Evolutionary conservation across 2,329 filamentous ascomycete species (phyloP).

Genomic region (Trichoderma polysporum): DNA sequence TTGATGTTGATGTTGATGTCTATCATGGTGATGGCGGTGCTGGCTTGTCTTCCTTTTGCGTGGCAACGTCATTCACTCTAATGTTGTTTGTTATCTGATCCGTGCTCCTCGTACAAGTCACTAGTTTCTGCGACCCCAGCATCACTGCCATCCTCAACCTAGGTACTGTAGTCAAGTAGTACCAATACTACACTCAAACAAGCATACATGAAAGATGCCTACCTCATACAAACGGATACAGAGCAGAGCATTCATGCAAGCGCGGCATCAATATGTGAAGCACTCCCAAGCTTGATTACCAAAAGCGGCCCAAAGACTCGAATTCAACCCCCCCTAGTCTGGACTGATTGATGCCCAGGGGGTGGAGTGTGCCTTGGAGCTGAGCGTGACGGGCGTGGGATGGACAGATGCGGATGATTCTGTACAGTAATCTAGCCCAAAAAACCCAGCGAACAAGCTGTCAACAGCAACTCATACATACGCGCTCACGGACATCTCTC

Average conservation of each 20-base stretch:
- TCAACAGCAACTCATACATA: neutral
- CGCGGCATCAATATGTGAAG: neutral
- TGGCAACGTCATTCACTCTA: neutral
- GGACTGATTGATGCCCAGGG: constrained; percentile 10
- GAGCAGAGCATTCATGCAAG: neutral
- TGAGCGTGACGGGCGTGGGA: neutral
- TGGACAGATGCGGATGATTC: constrained; percentile 2
- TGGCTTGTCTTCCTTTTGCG: neutral
- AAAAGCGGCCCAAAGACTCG: constrained; percentile 10
- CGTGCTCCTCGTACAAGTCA: neutral
- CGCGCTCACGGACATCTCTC: neutral
- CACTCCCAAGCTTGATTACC: neutral
- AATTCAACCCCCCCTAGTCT: neutral
- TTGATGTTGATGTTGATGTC: too few relatives aligned
- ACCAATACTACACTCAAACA: neutral
- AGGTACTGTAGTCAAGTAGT: neutral
- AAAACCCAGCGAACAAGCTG: neutral
- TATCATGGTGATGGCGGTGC: neutral
- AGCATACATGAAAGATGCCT: neutral
- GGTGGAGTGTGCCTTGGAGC: neutral
- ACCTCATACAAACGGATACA: neutral
- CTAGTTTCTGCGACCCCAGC: neutral
- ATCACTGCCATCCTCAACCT: neutral
- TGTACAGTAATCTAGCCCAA: neutral
- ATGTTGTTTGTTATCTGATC: neutral